phyloP scores from a whole-genome alignment of 2,329 filamentous ascomycete genomes.

The Talaromyces atroroseus region DNA sequence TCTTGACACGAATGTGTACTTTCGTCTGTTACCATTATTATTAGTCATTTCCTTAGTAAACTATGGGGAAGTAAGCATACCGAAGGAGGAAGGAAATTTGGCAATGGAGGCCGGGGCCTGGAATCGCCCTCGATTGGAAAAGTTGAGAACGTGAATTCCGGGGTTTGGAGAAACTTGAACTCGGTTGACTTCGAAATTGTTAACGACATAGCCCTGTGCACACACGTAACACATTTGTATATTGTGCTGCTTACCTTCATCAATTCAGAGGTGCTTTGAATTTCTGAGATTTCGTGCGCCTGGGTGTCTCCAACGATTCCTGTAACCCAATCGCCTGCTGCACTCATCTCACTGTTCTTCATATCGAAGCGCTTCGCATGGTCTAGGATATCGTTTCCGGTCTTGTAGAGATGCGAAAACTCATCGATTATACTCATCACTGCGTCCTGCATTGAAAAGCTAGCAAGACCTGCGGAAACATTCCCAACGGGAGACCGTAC shows the following conservation, averaged over 20 bases:
- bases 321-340: constrained; percentile 32
- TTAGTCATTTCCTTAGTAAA: background rate
- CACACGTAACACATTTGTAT: background rate
- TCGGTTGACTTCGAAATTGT: constrained; percentile 30
- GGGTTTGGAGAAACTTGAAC: constrained; percentile 84
- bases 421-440: constrained; percentile 55
- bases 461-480: constrained; percentile 53
- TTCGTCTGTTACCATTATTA: constrained; percentile 28
- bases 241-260: constrained; percentile 47
- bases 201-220: background rate
- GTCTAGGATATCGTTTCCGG: constrained; percentile 29
- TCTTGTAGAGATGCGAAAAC: constrained; percentile 64
- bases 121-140: constrained; percentile 56
- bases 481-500: constrained; percentile 82
- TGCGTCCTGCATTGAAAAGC: constrained; percentile 44
- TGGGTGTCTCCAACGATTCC: constrained; percentile 49
- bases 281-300: constrained; percentile 43
- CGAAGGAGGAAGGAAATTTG: constrained; percentile 43
- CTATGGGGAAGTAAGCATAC: constrained; percentile 29
- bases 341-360: constrained; percentile 28
- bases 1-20: constrained; percentile 36
- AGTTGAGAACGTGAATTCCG: constrained; percentile 69
- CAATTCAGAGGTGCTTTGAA: constrained; percentile 55
- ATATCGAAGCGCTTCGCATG: constrained; percentile 29
- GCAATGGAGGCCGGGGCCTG: constrained; percentile 49